Evolutionary conservation across 495 filamentous ascomycete genomes (phyloP).

Genomic region (Xylaria sp.): DNA sequence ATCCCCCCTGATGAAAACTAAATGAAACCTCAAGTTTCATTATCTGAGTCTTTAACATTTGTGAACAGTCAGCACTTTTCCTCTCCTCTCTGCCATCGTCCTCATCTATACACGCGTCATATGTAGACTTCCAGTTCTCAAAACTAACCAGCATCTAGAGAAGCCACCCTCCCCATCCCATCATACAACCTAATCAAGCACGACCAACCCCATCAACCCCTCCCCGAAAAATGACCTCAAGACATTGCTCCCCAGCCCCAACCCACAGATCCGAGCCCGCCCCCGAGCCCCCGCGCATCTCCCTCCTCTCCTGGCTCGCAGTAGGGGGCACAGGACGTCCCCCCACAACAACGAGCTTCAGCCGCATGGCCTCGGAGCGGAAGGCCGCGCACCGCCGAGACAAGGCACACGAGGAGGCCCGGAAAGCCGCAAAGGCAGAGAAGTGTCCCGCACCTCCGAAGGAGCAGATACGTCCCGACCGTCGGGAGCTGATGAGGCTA

Average conservation of each 20-base stretch:
- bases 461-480: background rate
- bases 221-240: background rate
- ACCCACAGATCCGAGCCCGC: background rate
- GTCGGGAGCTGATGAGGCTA: constrained; percentile 18
- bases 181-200: background rate
- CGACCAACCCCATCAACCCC: background rate
- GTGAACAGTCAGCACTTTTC: background rate
- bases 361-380: constrained; percentile 32
- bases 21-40: background rate
- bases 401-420: constrained; percentile 6
- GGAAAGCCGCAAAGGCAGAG: constrained; percentile 18
- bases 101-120: too few species aligned
- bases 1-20: background rate
- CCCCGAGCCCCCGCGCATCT: background rate
- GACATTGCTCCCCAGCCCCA: background rate
- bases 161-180: background rate
- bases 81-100: background rate
- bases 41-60: background rate
- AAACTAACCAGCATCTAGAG: background rate
- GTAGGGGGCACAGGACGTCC: constrained; percentile 31
- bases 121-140: background rate
- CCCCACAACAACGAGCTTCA: constrained; percentile 21
- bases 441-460: constrained; percentile 18
- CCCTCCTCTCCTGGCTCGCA: constrained; percentile 25
- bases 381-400: constrained; percentile 21